A percentile compares a stretch with the other conserved stretches of the same genome.
Evolutionary conservation across 2,329 filamentous ascomycete species (phyloP).

Genomic region (Nigrograna mackinnonii): DNA sequence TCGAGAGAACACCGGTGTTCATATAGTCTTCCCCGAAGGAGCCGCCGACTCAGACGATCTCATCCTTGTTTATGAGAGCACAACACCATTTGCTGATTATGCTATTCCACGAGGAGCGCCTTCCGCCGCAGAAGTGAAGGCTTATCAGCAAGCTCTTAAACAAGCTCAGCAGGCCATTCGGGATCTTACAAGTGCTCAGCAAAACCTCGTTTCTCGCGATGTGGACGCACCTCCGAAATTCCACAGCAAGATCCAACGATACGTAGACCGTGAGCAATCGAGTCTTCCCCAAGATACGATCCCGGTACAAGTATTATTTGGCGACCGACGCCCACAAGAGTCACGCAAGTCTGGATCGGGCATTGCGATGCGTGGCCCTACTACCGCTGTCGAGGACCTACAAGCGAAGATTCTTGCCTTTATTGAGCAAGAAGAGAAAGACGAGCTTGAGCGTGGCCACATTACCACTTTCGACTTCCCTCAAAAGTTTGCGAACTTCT

Average conservation of each 20-base stretch:
- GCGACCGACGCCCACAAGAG: conserved; percentile 47
- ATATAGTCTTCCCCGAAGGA: conserved; percentile 70
- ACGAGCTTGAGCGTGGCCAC: conserved; percentile 92
- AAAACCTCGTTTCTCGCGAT: conserved; percentile 57
- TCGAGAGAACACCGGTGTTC: conserved; percentile 71
- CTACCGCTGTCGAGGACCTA: conserved; percentile 71
- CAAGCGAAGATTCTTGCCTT: conserved; percentile 75
- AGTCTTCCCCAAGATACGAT: conserved; percentile 52
- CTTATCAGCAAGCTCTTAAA: conserved; percentile 61
- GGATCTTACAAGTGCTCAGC: conserved; percentile 56
- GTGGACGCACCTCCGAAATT: conserved; percentile 62
- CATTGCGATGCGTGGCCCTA: conserved; percentile 77
- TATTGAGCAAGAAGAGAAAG: conserved; percentile 83
- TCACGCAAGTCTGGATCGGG: conserved; percentile 58
- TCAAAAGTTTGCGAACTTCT: conserved; percentile 89
- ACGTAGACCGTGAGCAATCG: conserved; percentile 61
- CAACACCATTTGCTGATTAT: conserved; percentile 56
- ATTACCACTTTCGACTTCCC: conserved; percentile 89
- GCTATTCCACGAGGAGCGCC: conserved; percentile 61
- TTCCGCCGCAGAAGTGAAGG: conserved; percentile 55
- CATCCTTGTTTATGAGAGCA: conserved; percentile 75
- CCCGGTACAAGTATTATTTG: conserved; percentile 60
- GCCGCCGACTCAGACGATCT: conserved; percentile 64
- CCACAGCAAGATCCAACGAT: conserved; percentile 66
- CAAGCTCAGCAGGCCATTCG: conserved; percentile 62